Conservation (phyloP, 257 asterid species). For the Cinchona pubescens region DNA sequence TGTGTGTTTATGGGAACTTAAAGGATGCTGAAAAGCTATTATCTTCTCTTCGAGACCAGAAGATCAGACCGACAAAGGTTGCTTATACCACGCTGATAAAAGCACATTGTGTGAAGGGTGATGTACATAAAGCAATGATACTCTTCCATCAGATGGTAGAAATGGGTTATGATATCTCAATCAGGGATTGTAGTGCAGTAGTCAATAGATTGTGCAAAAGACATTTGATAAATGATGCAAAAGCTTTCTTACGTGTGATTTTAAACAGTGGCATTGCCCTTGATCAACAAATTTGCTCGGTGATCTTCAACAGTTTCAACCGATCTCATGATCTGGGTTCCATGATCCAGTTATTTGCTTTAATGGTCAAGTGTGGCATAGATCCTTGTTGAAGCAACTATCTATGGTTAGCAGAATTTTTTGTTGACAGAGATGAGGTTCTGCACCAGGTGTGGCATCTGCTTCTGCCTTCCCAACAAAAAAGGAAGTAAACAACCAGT, state of each 20-base stretch:
- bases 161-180: constrained; percentile 52
- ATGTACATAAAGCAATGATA: constrained; percentile 42
- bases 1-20: constrained; percentile 54
- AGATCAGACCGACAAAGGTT: constrained; percentile 49
- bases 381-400: constrained; percentile 35
- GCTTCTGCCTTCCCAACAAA: not conserved
- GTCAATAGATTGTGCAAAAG: constrained; percentile 78
- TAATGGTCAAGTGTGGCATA: constrained; percentile 59
- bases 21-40: constrained; percentile 53
- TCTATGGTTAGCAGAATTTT: not conserved
- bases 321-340: constrained; percentile 33
- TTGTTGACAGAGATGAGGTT: constrained; percentile 1
- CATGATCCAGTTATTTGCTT: constrained; percentile 35
- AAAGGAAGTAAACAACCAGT: too few species aligned
- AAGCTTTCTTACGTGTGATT: constrained; percentile 51
- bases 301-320: constrained; percentile 37
- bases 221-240: constrained; percentile 39
- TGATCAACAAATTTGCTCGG: constrained; percentile 44
- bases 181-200: constrained; percentile 74
- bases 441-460: not conserved
- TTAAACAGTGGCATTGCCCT: constrained; percentile 45
- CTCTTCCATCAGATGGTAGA: constrained; percentile 61
- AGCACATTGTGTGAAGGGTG: constrained; percentile 79
- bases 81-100: constrained; percentile 67
- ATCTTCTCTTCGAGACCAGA: constrained; percentile 35